Percentiles rank a stretch among this genome's conserved stretches.
phyloP scores from a whole-genome alignment of 1,284 basidiomycete species.

The Boletellus dicymbophilus region DNA sequence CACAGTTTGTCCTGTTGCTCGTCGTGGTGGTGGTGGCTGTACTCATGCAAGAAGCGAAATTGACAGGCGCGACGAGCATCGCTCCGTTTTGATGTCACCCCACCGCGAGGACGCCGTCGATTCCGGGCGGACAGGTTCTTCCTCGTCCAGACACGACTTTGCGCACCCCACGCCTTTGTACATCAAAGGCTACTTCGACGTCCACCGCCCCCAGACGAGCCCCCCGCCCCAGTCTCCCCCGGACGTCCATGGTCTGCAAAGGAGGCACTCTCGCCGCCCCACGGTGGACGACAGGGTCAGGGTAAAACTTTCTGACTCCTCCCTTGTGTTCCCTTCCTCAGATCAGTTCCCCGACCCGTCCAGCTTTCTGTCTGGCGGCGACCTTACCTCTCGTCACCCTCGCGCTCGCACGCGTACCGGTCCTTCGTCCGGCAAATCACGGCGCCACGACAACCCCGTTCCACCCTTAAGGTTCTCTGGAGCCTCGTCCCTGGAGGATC shows the following conservation, averaged over 20 bases:
- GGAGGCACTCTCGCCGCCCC: conserved; percentile 27
- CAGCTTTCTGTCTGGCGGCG: conserved; percentile 19
- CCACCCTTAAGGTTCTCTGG: conserved; percentile 62
- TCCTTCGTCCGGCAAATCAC: conserved; percentile 47
- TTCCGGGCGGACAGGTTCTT: conserved; percentile 47
- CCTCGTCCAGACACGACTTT: conserved; percentile 56
- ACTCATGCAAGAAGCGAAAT: too few species aligned
- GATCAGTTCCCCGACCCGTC: conserved; percentile 17
- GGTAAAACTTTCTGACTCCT: conserved; percentile 16
- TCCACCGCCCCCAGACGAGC: conserved; percentile 31
- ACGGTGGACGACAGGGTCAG: conserved; percentile 26
- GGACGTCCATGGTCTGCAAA: conserved; percentile 13
- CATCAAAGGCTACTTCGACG: conserved; percentile 16
- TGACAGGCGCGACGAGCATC: too few species aligned
- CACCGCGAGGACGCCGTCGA: conserved; percentile 11
- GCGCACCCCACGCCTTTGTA: conserved; percentile 26
- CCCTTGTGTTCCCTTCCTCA: conserved; percentile 32
- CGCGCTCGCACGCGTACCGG: conserved; percentile 57
- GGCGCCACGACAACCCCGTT: conserved; percentile 41
- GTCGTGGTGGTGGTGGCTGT: too few species aligned
- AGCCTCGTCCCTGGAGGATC: conserved; percentile 58
- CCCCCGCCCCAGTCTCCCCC: conserved; percentile 20
- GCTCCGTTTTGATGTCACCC: conserved; percentile 20
- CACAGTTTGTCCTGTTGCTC: too few species aligned
- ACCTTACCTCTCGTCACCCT: conserved; percentile 34